phyloP scores from a whole-genome alignment of 441 rosid species.

The Eruca vesicaria region DNA sequence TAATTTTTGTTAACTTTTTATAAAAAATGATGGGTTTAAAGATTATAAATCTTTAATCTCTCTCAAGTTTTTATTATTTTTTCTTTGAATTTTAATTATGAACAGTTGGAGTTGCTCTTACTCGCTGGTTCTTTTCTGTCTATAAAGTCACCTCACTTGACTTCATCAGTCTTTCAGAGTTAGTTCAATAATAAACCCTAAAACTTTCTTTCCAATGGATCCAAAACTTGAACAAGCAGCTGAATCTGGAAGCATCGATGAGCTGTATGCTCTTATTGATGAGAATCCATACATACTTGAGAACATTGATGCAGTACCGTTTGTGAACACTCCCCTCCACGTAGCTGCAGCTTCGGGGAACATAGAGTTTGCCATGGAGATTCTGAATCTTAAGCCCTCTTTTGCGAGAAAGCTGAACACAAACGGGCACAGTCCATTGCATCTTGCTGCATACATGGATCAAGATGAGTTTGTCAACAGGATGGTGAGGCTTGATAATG shows the following conservation, averaged over 20 bases:
- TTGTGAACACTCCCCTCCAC: slow-evolving; percentile 40
- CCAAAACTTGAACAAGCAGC: slow-evolving; percentile 23
- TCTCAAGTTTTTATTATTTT: too few relatives aligned
- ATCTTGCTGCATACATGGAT: slow-evolving; percentile 2
- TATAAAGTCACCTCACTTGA: neutral
- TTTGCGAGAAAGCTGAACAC: slow-evolving; percentile 30
- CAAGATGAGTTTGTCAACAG: neutral
- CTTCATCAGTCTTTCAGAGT: neutral
- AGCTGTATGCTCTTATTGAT: slow-evolving; percentile 21
- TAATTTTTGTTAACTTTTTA: too few relatives aligned
- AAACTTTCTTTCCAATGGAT: slow-evolving; percentile 4
- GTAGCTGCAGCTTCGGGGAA: slow-evolving; percentile 29
- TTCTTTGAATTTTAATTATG: too few relatives aligned
- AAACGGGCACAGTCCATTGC: slow-evolving; percentile 24
- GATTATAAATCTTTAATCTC: too few relatives aligned
- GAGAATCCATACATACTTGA: slow-evolving; percentile 32
- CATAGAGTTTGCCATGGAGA: slow-evolving; percentile 21
- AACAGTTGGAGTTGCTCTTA: too few relatives aligned
- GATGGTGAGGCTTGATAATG: slow-evolving; percentile 7
- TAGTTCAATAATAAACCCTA: neutral
- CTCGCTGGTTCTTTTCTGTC: too few relatives aligned
- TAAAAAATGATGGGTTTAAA: too few relatives aligned
- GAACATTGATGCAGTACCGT: slow-evolving; percentile 2
- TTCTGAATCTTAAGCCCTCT: slow-evolving; percentile 32
- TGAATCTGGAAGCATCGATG: slow-evolving; percentile 20